Conservation (phyloP, 768 basidiomycete species). For the Mycena vulgaris region DNA sequence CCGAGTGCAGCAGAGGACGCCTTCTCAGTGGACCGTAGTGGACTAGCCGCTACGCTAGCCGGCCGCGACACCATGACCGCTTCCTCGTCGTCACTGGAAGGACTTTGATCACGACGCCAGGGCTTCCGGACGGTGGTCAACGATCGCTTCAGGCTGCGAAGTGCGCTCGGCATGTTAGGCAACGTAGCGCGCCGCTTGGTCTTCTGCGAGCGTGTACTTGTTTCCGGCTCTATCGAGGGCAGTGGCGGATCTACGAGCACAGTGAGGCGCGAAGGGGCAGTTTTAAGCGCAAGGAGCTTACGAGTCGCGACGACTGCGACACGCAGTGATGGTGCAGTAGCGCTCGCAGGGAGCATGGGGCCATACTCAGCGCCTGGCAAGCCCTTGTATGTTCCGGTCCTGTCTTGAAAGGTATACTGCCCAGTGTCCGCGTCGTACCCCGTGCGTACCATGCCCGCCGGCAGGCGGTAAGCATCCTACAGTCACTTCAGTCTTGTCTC, state of each 20-base stretch:
- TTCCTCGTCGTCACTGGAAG: conserved; percentile 31
- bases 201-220: neutral
- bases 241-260: neutral
- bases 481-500: neutral
- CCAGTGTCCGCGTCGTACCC: conserved; percentile 69
- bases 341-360: conserved; percentile 12
- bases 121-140: conserved; percentile 24
- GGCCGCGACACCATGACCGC: conserved; percentile 30
- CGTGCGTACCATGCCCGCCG: conserved; percentile 65
- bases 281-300: neutral
- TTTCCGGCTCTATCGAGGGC: neutral
- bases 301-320: neutral
- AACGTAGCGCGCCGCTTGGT: conserved; percentile 1
- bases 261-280: neutral
- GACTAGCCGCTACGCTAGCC: conserved; percentile 2
- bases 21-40: neutral
- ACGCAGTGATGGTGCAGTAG: neutral
- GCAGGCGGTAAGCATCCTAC: conserved; percentile 69
- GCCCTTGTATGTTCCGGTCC: conserved; percentile 59
- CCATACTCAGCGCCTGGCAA: conserved; percentile 63
- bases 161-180: conserved; percentile 15
- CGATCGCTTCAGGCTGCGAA: conserved; percentile 30
- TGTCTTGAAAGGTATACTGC: conserved; percentile 61
- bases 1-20: neutral
- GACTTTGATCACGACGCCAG: conserved; percentile 20